These are phyloP conservation scores for Ascochyta rabiei DNA, from an alignment of 2,329 filamentous ascomycete species.

Conservation along the genomic window DNA sequence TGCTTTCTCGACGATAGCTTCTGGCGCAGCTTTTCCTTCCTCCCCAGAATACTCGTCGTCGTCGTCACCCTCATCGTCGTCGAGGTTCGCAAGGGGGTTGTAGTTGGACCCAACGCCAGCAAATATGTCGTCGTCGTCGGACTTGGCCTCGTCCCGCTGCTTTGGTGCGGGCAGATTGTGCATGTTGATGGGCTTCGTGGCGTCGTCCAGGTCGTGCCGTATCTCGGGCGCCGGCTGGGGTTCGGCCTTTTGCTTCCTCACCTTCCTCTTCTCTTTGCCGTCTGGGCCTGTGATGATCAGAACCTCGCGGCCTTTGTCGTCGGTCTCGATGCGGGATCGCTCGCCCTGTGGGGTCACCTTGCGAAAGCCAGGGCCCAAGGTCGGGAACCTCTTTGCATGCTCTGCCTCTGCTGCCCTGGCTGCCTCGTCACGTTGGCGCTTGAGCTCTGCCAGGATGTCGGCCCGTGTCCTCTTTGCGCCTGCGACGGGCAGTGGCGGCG, in stretches of 20 bases:
- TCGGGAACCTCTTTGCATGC: slow-evolving; percentile 49
- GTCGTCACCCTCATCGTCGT: slow-evolving; percentile 56
- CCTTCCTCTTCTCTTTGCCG: slow-evolving; percentile 66
- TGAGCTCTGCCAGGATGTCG: slow-evolving; percentile 65
- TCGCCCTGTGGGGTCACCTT: slow-evolving; percentile 58
- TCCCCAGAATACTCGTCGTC: slow-evolving; percentile 39
- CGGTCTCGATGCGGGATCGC: slow-evolving; percentile 61
- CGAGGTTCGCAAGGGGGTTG: slow-evolving; percentile 62
- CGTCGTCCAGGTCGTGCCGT: slow-evolving; percentile 52
- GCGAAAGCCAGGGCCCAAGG: slow-evolving; percentile 61
- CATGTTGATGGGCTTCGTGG: slow-evolving; percentile 52
- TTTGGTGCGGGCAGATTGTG: slow-evolving; percentile 43
- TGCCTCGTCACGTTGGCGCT: slow-evolving; percentile 58
- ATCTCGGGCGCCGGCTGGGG: slow-evolving; percentile 41
- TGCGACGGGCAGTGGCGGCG: slow-evolving; percentile 49
- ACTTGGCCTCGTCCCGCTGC: slow-evolving; percentile 45
- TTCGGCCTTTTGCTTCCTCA: slow-evolving; percentile 58
- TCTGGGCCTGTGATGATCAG: slow-evolving; percentile 64
- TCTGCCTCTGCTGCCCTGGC: slow-evolving; percentile 52
- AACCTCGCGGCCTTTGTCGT: slow-evolving; percentile 62
- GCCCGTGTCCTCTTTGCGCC: slow-evolving; percentile 62
- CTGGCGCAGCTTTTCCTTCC: slow-evolving; percentile 5
- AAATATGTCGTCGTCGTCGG: slow-evolving; percentile 66
- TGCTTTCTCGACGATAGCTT: not conserved
- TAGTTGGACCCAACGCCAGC: slow-evolving; percentile 65